These are phyloP conservation scores for Rhizophagus prolifer DNA, from an alignment of 192 early-diverging fungal genomes.

Conservation along the genomic window DNA sequence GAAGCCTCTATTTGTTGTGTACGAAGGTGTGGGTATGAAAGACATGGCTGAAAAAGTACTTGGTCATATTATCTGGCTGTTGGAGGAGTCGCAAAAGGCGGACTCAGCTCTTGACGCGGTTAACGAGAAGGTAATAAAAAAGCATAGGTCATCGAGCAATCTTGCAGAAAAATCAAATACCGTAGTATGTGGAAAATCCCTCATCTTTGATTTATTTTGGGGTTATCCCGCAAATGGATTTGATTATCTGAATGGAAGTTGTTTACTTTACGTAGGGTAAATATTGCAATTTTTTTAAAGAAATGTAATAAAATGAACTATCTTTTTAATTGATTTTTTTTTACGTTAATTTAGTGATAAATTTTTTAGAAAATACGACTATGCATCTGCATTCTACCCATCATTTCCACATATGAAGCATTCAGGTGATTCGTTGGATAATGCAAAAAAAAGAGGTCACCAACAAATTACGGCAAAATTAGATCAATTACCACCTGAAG, in stretches of 20 bases:
- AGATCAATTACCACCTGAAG: conserved; percentile 24
- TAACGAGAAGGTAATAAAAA: too few relatives aligned
- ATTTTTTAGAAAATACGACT: conserved; percentile 25
- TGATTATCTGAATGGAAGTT: conserved; percentile 32
- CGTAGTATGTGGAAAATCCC: too few relatives aligned
- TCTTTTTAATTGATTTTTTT: background rate
- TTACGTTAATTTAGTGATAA: too few relatives aligned
- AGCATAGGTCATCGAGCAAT: too few relatives aligned
- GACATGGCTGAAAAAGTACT: too few relatives aligned
- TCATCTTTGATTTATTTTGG: conserved; percentile 24
- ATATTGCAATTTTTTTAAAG: background rate
- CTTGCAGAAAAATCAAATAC: too few relatives aligned
- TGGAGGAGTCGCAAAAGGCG: too few relatives aligned
- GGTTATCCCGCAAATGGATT: conserved; percentile 11
- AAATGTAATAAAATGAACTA: background rate
- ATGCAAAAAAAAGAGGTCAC: conserved; percentile 19
- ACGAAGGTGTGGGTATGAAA: too few relatives aligned
- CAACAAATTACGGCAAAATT: conserved; percentile 24
- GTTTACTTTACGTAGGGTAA: conserved; percentile 20
- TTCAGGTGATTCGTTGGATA: conserved; percentile 30
- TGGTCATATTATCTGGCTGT: too few relatives aligned
- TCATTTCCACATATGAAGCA: conserved; percentile 27
- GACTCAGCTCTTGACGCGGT: too few relatives aligned
- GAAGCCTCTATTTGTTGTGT: too few relatives aligned
- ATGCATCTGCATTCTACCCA: conserved; percentile 25